phyloP scores from a whole-genome alignment of 208 protist species.

The Dictyostelium gargantuum region DNA sequence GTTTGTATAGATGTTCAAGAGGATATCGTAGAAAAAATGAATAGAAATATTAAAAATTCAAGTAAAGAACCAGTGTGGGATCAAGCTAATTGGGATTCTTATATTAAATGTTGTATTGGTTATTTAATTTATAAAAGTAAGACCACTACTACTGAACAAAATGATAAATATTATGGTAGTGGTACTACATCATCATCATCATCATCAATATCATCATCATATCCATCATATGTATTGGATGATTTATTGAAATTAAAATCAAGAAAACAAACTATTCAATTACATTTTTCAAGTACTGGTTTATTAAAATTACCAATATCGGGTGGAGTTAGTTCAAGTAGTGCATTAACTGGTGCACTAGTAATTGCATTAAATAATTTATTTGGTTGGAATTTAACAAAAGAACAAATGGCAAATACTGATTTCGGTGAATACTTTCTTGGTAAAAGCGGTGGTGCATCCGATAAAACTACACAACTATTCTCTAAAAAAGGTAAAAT shows the following conservation, averaged over 20 bases:
- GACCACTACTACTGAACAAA: too few species aligned
- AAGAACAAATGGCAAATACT: not conserved
- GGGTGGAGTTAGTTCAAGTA: constrained; percentile 50
- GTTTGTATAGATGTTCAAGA: not conserved
- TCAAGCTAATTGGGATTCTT: constrained; percentile 3
- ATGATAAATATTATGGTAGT: too few species aligned
- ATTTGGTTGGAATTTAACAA: not conserved
- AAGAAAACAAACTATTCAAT: not conserved
- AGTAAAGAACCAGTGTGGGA: not conserved
- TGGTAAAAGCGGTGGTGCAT: constrained; percentile 35
- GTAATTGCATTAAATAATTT: not conserved
- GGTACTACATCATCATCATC: too few species aligned
- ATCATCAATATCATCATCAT: too few species aligned
- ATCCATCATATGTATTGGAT: not conserved
- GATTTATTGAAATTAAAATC: not conserved
- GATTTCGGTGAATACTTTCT: constrained; percentile 64
- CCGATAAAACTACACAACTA: constrained; percentile 51
- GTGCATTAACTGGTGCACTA: constrained; percentile 37
- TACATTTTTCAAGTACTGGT: not conserved
- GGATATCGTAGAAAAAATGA: not conserved
- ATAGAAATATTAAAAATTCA: not conserved
- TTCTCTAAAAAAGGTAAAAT: constrained; percentile 34
- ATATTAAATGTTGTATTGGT: not conserved
- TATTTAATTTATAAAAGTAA: constrained; percentile 10
- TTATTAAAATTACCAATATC: not conserved